Base-by-base conservation (phyloP, 75 land plant genomes). In the Ceratopteris richardii region DNA sequence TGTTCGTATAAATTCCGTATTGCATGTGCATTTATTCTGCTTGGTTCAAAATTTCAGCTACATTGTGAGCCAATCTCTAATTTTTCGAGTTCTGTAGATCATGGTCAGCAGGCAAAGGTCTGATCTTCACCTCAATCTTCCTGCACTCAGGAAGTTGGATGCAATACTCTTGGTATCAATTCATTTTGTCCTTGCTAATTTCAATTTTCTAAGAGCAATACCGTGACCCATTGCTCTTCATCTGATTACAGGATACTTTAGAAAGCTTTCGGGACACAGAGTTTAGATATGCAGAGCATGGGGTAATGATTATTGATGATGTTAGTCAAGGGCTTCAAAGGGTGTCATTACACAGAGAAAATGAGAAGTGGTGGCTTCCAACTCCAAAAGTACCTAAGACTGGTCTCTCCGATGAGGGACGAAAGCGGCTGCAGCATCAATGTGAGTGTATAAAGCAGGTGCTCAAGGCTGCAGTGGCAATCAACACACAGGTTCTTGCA, bases 301-400 rank as follows among this genome's bases (percentile, higher is more conserved):
- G 79, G 57, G 16, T 61, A 31, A 11, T 59, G 17, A 30, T 72
- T 57, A 17, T 43, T 10, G 59, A 58, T 21, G 54, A 61, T 23
- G 58, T 43, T 26, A 39, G 2, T 19, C 26, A 1, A 60, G 60
- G 1, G 33, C 54, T 1, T 31, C 37, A 23, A 26, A 57, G 64
- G 72, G 75, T 27, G 40, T 62, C 74, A 51, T 75, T 44, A 67
- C 86, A 19, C 18, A 64, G 88, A 29, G 79, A 90, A 46, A 90
- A 88, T 42, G 98, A 94, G 63, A 90, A 94, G 56, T 94, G 98
- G 98, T 95, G 96, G 97, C 66, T 90, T 13, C 99, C 99, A 16
- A 71, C 69, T 23, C 99, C 96, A 0, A 79, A 73, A 51, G 88
- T 95, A 7, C 99, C 96, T 22, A 50, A 60, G 22, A 47, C 57